These are phyloP conservation scores for Botrytis squamosa DNA, from an alignment of 2,329 filamentous ascomycete genomes.

Conservation along the genomic window DNA sequence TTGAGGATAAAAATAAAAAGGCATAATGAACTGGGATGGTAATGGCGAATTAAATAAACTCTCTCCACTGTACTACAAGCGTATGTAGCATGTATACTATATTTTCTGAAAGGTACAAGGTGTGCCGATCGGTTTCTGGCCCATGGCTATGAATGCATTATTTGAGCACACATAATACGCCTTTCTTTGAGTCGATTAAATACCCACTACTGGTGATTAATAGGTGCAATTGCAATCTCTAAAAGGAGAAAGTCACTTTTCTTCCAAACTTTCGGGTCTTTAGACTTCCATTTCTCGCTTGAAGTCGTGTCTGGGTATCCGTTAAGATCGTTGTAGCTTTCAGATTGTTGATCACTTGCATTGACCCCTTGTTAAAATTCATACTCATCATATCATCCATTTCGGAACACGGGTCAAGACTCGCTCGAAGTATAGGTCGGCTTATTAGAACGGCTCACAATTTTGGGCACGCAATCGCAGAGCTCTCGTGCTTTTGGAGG, in stretches of 20 bases:
- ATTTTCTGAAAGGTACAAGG: conserved; percentile 20
- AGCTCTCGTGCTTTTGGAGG: not conserved
- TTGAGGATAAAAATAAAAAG: conserved; percentile 48
- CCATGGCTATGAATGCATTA: conserved; percentile 1
- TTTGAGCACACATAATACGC: not conserved
- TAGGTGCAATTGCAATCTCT: not conserved
- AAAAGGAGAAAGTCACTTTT: not conserved
- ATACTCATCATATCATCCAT: not conserved
- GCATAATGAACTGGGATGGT: conserved; percentile 36
- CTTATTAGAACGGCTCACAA: not conserved
- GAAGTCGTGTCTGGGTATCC: not conserved
- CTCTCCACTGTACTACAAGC: conserved; percentile 50
- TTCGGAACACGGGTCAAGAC: not conserved
- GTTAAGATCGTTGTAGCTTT: not conserved
- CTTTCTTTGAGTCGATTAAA: not conserved
- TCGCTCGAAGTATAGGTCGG: not conserved
- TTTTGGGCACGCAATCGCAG: not conserved
- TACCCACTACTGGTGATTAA: not conserved
- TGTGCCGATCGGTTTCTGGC: not conserved
- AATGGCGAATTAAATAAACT: conserved; percentile 39
- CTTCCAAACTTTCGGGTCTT: not conserved
- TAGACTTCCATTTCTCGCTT: not conserved
- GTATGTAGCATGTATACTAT: conserved; percentile 37
- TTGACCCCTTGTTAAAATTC: not conserved
- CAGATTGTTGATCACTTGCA: not conserved